Evolutionary conservation across 2,329 filamentous ascomycete genomes (phyloP), one percentile per base, ranked within the genome.

Genomic region (Colletotrichum sp.): DNA sequence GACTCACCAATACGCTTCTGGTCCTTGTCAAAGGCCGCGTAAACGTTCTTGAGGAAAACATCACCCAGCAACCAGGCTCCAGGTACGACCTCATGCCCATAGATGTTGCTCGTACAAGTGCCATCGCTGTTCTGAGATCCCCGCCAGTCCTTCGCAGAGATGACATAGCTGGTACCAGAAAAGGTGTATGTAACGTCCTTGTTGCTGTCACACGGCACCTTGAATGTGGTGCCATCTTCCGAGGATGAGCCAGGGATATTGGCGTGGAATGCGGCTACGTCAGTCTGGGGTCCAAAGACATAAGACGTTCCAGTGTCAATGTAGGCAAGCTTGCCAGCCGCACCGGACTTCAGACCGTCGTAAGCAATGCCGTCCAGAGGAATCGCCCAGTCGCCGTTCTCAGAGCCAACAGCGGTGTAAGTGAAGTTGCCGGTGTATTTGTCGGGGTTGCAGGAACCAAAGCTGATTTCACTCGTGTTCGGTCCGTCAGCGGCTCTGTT

Each of bases 41-140:
- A 98, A 18, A 98, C 95, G 79, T 98, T 98, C 86, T 98, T 98
- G 77, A 98, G 85, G 80, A 98, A 98, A 1, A 94, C 91, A 78
- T 96, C 95, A 3, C 96, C 96, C 1, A 98, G 84, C n/a, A 98
- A 88, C 95, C 95, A 98, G 32, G 92, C 80, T 79, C 87, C 88
- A 1, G 88, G 85, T 63, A 95, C 92, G 16, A 95, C 91, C 81
- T 93, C 90, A 30, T 92, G 89, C 3, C 94, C 94, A 69, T 95
- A 93, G 43, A 98, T 91, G 79, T 95, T 96, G 82, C 94, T 96
- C 21, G 91, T 89, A 81, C 92, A 94, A 32, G 83, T 83, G 32
- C 87, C 88, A n/a, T 85, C 81, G 66, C 79, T 80, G 70, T 86
- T 81, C 28, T 87, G 85, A 43, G 83, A 83, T 8, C 87, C 87